Percentiles rank a stretch among this genome's conserved stretches.
These are phyloP conservation scores for Colletotrichum tropicicola DNA, from an alignment of 2,329 filamentous ascomycete species.

Conservation along the genomic window DNA sequence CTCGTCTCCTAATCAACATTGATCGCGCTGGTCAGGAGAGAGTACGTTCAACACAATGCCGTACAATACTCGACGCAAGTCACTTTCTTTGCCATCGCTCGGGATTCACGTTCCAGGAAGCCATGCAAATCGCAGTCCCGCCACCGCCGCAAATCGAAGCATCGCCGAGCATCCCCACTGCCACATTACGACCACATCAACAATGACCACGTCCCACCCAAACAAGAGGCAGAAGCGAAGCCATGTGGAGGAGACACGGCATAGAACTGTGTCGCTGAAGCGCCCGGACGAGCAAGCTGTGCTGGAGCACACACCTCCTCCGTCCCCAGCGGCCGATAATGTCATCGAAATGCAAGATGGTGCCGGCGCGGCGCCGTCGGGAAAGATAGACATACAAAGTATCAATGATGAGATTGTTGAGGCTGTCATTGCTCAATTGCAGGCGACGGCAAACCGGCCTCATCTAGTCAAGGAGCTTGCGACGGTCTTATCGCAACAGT, in stretches of 20 bases:
- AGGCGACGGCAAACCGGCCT: conserved; percentile 89
- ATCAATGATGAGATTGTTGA: conserved; percentile 97
- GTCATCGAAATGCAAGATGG: neutral
- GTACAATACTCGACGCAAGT: conserved; percentile 97
- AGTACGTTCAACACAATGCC: conserved; percentile 67
- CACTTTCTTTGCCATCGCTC: conserved; percentile 88
- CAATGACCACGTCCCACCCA: conserved; percentile 47
- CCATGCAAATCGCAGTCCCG: conserved; percentile 66
- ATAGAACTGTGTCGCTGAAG: neutral
- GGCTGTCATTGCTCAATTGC: conserved; percentile 85
- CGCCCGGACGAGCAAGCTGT: conserved; percentile 46
- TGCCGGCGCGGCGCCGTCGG: neutral
- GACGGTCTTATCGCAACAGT: conserved; percentile 76
- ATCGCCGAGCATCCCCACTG: conserved; percentile 33
- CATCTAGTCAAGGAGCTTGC: conserved; percentile 96
- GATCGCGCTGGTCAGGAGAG: neutral
- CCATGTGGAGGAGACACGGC: conserved; percentile 60
- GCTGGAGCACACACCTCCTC: conserved; percentile 76
- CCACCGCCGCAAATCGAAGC: conserved; percentile 44
- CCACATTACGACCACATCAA: neutral
- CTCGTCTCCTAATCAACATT: too few relatives aligned
- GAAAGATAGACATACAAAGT: conserved; percentile 69
- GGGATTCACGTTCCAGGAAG: conserved; percentile 86
- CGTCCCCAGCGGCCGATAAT: conserved; percentile 40
- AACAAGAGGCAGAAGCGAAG: conserved; percentile 82